Evolutionary conservation across 2,329 filamentous ascomycete species (phyloP).

Genomic region (Cladophialophora immunda): DNA sequence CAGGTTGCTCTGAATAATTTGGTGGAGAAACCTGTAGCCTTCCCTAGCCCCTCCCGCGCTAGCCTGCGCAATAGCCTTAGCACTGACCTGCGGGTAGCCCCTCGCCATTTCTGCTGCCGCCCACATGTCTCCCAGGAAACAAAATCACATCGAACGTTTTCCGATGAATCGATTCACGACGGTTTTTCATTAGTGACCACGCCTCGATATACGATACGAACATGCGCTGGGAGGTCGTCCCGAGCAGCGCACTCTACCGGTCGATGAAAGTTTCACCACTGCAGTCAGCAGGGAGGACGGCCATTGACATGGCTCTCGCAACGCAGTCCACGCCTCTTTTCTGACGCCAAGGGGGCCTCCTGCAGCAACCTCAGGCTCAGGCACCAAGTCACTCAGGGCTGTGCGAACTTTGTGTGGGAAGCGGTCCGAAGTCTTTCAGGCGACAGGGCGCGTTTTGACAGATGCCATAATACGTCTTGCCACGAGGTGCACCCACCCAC

Average conservation of each 20-base stretch:
- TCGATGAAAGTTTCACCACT: not conserved
- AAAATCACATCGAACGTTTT: slow-evolving; percentile 1
- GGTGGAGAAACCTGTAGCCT: slow-evolving; percentile 7
- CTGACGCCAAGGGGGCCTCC: slow-evolving; percentile 1
- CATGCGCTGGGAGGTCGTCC: not conserved
- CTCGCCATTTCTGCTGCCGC: slow-evolving; percentile 3
- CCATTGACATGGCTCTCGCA: not conserved
- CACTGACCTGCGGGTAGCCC: not conserved
- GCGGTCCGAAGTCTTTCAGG: not conserved
- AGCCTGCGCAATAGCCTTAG: not conserved
- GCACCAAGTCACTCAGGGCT: not conserved
- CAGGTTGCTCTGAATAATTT: slow-evolving; percentile 1
- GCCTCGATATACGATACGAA: not conserved
- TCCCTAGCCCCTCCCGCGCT: not conserved
- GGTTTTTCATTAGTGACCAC: not conserved
- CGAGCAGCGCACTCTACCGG: not conserved
- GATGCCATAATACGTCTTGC: not conserved
- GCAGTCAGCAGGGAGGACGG: not conserved
- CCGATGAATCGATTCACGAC: not conserved
- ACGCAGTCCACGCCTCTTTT: not conserved
- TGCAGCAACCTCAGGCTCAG: not conserved
- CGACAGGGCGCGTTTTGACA: not conserved
- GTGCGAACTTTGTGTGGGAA: not conserved
- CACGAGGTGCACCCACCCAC: not conserved
- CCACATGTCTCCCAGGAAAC: slow-evolving; percentile 7